phyloP scores from a whole-genome alignment of 257 asterid species.

The Ajuga chamaepitys region DNA sequence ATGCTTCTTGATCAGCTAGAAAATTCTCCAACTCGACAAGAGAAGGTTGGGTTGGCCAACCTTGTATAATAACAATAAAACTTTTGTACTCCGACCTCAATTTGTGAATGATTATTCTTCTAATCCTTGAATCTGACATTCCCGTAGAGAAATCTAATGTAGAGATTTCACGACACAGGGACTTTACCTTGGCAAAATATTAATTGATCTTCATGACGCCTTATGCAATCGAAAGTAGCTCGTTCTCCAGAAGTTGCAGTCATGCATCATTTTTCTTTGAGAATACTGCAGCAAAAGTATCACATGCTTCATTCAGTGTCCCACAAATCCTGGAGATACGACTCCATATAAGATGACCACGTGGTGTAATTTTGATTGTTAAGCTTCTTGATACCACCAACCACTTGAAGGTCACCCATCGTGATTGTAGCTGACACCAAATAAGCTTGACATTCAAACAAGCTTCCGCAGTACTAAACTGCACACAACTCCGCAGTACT shows the following conservation, averaged over 20 bases:
- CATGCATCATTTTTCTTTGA: neutral
- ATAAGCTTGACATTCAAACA: no score
- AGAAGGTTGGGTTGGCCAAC: neutral
- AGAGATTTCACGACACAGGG: neutral
- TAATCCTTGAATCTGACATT: neutral
- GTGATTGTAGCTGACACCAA: no score
- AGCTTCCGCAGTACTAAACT: no score
- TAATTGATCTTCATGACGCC: no score
- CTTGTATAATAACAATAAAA: neutral
- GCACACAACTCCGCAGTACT: no score
- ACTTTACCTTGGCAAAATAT: no score
- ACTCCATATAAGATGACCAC: neutral
- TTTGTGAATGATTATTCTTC: no score
- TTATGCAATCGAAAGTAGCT: no score
- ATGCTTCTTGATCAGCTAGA: no score
- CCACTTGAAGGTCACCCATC: no score
- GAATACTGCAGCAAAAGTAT: neutral
- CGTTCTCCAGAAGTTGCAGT: no score
- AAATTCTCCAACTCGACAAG: neutral
- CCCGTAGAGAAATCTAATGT: neutral
- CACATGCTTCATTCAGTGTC: neutral
- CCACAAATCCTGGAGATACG: neutral
- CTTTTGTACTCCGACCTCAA: neutral
- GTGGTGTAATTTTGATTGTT: neutral
- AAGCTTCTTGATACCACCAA: neutral